A percentile compares a stretch with the other conserved stretches of the same genome.
Evolutionary conservation across 768 basidiomycete species (phyloP).

Genomic region (Cantharellus anzutake): DNA sequence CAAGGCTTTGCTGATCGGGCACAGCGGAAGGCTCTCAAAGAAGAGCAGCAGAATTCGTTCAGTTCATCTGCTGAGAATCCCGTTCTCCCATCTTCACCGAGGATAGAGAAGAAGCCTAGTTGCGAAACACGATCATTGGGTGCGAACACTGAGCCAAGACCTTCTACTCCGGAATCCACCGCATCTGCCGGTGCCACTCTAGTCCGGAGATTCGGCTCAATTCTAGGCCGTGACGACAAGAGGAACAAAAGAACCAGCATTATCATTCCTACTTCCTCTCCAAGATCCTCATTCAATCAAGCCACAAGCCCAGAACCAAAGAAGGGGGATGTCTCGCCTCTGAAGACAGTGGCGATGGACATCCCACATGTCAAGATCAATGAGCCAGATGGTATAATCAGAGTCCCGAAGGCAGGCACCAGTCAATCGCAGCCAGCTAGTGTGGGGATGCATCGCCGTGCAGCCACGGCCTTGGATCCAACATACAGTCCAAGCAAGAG

Average conservation of each 20-base stretch:
- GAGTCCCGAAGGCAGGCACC: conserved; percentile 18
- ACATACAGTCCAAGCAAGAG: conserved; percentile 12
- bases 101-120: not conserved
- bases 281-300: not conserved
- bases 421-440: conserved; percentile 19
- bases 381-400: not conserved
- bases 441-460: conserved; percentile 44
- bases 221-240: conserved; percentile 23
- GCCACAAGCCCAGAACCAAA: not conserved
- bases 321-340: conserved; percentile 11
- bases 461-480: conserved; percentile 60
- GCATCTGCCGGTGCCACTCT: conserved; percentile 47
- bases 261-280: not conserved
- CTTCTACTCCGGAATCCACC: conserved; percentile 10
- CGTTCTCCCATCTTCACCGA: not conserved
- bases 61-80: not conserved
- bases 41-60: not conserved
- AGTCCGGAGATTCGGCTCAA: conserved; percentile 58
- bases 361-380: conserved; percentile 1
- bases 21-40: not conserved
- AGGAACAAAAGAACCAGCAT: conserved; percentile 21
- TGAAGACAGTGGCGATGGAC: not conserved
- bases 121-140: no score
- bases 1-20: conserved; percentile 27
- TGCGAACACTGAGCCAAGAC: not conserved